These are phyloP conservation scores for Podospora pseudoanserina DNA, from an alignment of 495 filamentous ascomycete genomes.

Conservation along the genomic window DNA sequence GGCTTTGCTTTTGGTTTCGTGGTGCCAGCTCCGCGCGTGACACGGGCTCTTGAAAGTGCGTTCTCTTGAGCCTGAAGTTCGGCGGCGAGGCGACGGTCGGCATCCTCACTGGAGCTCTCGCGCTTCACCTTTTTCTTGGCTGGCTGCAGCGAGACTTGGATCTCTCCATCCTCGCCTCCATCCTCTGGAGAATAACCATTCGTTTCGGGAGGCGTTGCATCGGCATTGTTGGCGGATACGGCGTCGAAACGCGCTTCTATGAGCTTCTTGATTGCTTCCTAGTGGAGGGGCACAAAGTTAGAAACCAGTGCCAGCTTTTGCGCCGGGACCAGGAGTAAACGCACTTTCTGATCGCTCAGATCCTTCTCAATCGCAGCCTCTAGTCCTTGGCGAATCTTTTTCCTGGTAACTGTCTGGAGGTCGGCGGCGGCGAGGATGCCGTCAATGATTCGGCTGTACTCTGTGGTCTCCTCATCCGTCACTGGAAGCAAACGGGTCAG, in stretches of 20 bases:
- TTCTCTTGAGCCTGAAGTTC: slow-evolving; percentile 92
- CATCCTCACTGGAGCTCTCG: slow-evolving; percentile 55
- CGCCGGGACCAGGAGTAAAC: slow-evolving; percentile 19
- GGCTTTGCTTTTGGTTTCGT: slow-evolving; percentile 40
- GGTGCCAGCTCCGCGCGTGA: slow-evolving; percentile 63
- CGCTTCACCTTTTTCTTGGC: slow-evolving; percentile 58
- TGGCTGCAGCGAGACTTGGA: slow-evolving; percentile 49
- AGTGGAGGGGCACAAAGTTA: slow-evolving; percentile 5
- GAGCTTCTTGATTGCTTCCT: slow-evolving; percentile 76
- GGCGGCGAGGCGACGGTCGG: slow-evolving; percentile 80
- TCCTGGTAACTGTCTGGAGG: slow-evolving; percentile 85
- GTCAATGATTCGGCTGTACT: slow-evolving; percentile 85
- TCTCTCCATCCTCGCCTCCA: slow-evolving; percentile 41
- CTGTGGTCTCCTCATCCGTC: slow-evolving; percentile 58
- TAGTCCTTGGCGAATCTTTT: slow-evolving; percentile 83
- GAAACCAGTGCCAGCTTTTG: slow-evolving; percentile 4
- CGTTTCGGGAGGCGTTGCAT: slow-evolving; percentile 31
- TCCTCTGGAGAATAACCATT: slow-evolving; percentile 37
- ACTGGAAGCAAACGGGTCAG: slow-evolving; percentile 44
- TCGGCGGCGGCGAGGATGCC: slow-evolving; percentile 79
- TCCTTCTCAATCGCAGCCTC: slow-evolving; percentile 70
- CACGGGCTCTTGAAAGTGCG: slow-evolving; percentile 55
- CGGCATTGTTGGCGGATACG: slow-evolving; percentile 51
- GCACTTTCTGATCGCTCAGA: slow-evolving; percentile 80
- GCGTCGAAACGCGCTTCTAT: slow-evolving; percentile 91